Conservation (phyloP, 1,284 basidiomycete genomes). For the Sporisorium reilianum region DNA sequence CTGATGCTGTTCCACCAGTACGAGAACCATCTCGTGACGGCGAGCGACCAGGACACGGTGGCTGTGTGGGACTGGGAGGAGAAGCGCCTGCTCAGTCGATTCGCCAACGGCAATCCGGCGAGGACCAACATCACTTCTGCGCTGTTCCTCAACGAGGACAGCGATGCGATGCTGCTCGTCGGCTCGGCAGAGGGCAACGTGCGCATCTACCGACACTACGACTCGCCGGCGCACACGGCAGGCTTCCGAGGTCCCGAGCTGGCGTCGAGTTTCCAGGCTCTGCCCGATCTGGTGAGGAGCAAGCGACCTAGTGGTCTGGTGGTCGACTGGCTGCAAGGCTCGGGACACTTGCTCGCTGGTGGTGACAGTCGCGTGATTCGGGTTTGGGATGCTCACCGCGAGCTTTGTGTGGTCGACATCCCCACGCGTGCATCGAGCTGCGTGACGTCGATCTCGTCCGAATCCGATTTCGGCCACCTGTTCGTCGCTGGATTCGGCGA, state of each 20-base stretch:
- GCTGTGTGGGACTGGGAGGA: constrained; percentile 96
- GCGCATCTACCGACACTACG: constrained; percentile 90
- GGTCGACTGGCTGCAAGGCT: constrained; percentile 92
- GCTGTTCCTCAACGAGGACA: constrained; percentile 96
- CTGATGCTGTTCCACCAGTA: constrained; percentile 88
- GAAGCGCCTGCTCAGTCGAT: constrained; percentile 81
- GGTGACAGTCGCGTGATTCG: constrained; percentile 91
- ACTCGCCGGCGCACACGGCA: constrained; percentile 52
- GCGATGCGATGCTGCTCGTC: constrained; percentile 88
- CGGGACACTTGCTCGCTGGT: constrained; percentile 85
- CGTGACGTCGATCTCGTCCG: constrained; percentile 85
- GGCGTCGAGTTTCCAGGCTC: constrained; percentile 90
- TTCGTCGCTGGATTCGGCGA: constrained; percentile 94
- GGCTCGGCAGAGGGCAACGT: constrained; percentile 90
- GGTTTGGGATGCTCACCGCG: constrained; percentile 94
- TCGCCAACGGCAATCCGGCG: constrained; percentile 87
- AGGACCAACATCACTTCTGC: constrained; percentile 88
- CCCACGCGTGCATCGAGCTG: constrained; percentile 90
- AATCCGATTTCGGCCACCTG: constrained; percentile 81
- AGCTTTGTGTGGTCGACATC: constrained; percentile 84
- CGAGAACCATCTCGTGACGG: constrained; percentile 86
- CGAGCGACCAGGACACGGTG: constrained; percentile 87
- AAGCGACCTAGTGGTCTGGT: constrained; percentile 85
- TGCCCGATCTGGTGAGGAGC: constrained; percentile 80
- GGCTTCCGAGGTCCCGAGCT: constrained; percentile 75